Percentiles rank a stretch among this genome's conserved stretches.
phyloP scores from a whole-genome alignment of 441 rosid genomes.

The Macaranga tanarius region DNA sequence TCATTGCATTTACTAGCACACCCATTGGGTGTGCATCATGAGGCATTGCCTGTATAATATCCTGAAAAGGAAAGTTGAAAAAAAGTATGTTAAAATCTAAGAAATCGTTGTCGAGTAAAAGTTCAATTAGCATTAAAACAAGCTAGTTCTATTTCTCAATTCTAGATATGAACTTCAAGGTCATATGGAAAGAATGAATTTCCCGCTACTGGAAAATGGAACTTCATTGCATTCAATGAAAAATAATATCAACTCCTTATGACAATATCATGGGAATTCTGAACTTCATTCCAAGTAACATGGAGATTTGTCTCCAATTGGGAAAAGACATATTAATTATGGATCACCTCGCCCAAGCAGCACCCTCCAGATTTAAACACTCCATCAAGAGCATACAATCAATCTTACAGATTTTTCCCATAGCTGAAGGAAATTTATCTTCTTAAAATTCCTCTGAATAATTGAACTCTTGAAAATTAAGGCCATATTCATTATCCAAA shows the following conservation, averaged over 20 bases:
- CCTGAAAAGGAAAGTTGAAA: conserved; percentile 45
- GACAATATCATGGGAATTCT: conserved; percentile 11
- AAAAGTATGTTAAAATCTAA: background rate
- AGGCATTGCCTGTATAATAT: conserved; percentile 93
- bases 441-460: background rate
- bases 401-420: too few relatives aligned
- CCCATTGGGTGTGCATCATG: conserved; percentile 99
- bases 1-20: conserved; percentile 91
- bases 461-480: background rate
- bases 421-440: background rate
- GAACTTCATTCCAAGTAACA: background rate
- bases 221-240: background rate
- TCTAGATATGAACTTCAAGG: background rate
- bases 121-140: background rate
- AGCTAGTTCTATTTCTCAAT: background rate
- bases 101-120: background rate
- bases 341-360: background rate
- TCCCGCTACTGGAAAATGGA: background rate
- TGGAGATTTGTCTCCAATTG: background rate
- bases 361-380: background rate
- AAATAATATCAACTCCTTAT: too few relatives aligned
- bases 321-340: background rate
- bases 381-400: background rate
- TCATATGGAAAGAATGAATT: conserved; percentile 2
- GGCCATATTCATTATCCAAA: background rate